Percentiles rank a stretch among this genome's conserved stretches.
phyloP scores from a whole-genome alignment of 169 alveolate species.

The Perkinsus olseni region DNA sequence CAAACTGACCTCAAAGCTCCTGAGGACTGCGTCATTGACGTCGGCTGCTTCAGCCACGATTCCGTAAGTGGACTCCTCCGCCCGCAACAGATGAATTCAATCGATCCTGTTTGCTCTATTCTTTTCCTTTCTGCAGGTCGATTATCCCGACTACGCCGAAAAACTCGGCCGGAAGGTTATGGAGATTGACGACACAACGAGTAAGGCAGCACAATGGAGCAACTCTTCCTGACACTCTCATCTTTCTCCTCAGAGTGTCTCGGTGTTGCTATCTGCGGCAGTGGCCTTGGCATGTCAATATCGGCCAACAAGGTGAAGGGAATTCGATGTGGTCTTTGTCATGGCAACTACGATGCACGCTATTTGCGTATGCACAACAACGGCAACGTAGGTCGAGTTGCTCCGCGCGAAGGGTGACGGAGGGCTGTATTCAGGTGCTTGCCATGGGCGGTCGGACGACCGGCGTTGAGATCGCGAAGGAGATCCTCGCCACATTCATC shows the following conservation, averaged over 20 bases:
- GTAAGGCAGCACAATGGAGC: neutral
- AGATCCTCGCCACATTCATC: constrained; percentile 19
- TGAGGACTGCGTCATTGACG: neutral
- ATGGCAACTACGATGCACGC: constrained; percentile 43
- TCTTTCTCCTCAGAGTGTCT: neutral
- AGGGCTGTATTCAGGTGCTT: neutral
- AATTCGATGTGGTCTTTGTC: constrained; percentile 45
- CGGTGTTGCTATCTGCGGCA: constrained; percentile 33
- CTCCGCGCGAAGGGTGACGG: neutral
- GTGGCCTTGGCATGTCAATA: constrained; percentile 51
- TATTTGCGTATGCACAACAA: neutral
- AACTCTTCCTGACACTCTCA: neutral
- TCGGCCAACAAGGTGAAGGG: constrained; percentile 47
- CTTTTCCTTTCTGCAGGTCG: neutral
- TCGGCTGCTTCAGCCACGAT: neutral
- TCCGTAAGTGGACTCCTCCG: neutral
- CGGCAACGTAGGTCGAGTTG: neutral
- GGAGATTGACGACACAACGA: neutral
- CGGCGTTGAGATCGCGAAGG: constrained; percentile 42
- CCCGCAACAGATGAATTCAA: no score
- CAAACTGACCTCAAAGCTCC: neutral
- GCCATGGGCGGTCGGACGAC: constrained; percentile 50
- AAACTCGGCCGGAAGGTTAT: neutral
- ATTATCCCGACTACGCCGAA: neutral
- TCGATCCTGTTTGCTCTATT: neutral